phyloP scores from a whole-genome alignment of 768 basidiomycete species.

The Tephrocybe sp. region DNA sequence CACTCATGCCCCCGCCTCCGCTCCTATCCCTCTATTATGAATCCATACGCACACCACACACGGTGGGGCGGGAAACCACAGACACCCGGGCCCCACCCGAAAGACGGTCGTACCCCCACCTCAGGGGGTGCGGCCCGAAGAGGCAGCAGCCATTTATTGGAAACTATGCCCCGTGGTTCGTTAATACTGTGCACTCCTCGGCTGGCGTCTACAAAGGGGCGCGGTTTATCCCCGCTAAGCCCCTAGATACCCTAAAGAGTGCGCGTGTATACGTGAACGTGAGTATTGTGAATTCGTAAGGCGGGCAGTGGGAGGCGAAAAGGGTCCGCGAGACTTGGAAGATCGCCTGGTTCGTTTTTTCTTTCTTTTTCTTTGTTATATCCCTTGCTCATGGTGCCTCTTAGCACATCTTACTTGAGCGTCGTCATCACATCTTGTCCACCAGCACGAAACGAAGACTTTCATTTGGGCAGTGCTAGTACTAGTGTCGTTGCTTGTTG shows the following conservation, averaged over 20 bases:
- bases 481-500: too few species aligned
- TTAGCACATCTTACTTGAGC: too few species aligned
- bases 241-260: constrained; percentile 9
- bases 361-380: too few species aligned
- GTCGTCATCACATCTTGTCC: too few species aligned
- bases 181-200: not conserved
- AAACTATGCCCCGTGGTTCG: constrained; percentile 1
- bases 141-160: constrained; percentile 3
- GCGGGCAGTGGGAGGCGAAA: too few species aligned
- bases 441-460: too few species aligned
- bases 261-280: constrained; percentile 1
- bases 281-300: too few species aligned
- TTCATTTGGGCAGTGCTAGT: too few species aligned
- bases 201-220: constrained; percentile 8
- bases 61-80: constrained; percentile 1
- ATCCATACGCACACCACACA: constrained; percentile 9
- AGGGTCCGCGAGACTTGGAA: too few species aligned
- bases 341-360: too few species aligned
- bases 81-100: constrained; percentile 2
- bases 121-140: constrained; percentile 1
- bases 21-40: not conserved
- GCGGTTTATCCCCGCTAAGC: not conserved
- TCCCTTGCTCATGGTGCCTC: too few species aligned
- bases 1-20: not conserved
- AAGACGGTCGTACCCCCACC: not conserved